Base-by-base conservation (phyloP, 1,139 yeast genomes). In the Sugiyamaella japonica region DNA sequence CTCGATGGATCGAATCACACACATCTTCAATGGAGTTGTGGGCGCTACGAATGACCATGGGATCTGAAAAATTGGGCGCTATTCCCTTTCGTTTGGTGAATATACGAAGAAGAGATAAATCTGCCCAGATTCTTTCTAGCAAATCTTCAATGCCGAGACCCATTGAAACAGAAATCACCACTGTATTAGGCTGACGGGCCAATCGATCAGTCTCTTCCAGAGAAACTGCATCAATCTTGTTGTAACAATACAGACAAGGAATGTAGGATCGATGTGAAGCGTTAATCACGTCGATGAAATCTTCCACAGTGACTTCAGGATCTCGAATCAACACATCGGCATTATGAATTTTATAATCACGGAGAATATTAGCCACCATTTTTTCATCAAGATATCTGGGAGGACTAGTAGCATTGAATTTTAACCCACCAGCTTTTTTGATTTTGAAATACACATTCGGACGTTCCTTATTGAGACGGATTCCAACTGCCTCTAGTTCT, bases 161-260 rank as follows among this genome's bases (percentile, higher is more conserved):
- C 75, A 86, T 74, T 65, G 87, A 95, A 71, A 97, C 95, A 29
- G 96, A 88, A 83, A 91, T 89, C 44, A 91, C 98, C 55, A 86
- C 90, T 0, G 98, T 89, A 69, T 91, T 84, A 40, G 97, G 97
- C 66, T 85, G 88, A 63, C 96, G 80, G 1, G 98, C 98, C 56
- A 93, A 77, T 53, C 96, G 76, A 70, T 93, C 97, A 54, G 89
- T 89, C 68, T 93, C 99, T 70, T 93, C 99, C 55, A 93, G 75
- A 1, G 97, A 89, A 7, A 93, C 97, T 0, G 97, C 90, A 71
- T 93, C 99, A 52, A 91, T 82, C 78, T 93, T 93, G 76, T 93
- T 93, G 77, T 90, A 93, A 25, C 89, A 96, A 67, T 93, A 93
- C 37, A 93, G 78, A 71, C 98, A 93, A 63, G 89, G 90, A 71